These are phyloP conservation scores for Fraxinus sp. DNA, from an alignment of 305 asterid species.

Conservation along the genomic window DNA sequence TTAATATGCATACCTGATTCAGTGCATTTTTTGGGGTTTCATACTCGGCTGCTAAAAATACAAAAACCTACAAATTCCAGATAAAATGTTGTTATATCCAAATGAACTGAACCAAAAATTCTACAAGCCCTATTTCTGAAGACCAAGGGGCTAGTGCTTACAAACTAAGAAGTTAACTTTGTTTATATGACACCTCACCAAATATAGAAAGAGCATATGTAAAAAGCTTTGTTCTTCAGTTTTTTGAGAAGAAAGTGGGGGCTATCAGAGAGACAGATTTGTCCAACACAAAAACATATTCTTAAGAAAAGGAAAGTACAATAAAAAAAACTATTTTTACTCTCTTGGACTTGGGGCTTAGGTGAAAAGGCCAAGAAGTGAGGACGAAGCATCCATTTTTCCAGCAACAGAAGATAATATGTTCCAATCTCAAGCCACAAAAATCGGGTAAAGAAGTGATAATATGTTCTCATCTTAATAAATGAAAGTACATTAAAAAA, in stretches of 20 bases:
- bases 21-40: slow-evolving; percentile 75
- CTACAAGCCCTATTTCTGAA: not conserved
- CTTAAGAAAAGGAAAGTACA: not conserved
- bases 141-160: not conserved
- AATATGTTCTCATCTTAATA: not conserved
- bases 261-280: not conserved
- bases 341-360: not conserved
- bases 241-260: not conserved
- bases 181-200: not conserved
- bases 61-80: slow-evolving; percentile 70
- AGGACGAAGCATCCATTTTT: not conserved
- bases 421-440: not conserved
- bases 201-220: not conserved
- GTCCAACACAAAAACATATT: not conserved
- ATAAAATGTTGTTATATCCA: slow-evolving; percentile 9
- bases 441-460: not conserved
- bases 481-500: not conserved
- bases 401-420: not conserved
- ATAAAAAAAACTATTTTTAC: not conserved
- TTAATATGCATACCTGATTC: slow-evolving; percentile 62
- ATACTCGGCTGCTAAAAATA: slow-evolving; percentile 91
- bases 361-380: not conserved
- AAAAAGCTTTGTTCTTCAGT: not conserved
- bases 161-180: not conserved
- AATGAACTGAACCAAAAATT: not conserved